phyloP scores from a whole-genome alignment of 225 moss, liverwort and hornwort species.

The Pseudoscleropodium purum region DNA sequence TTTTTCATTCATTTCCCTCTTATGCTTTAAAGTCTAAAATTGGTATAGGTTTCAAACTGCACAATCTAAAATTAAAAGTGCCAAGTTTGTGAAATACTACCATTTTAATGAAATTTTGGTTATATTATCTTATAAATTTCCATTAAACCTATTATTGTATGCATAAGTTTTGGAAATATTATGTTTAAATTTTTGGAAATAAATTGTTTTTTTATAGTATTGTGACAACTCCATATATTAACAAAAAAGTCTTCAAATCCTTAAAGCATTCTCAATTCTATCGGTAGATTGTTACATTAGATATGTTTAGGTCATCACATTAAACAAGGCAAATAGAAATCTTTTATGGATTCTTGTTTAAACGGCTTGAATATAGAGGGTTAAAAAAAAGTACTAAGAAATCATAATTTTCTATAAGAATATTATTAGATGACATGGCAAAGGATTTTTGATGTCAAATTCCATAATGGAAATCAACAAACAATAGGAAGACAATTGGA shows the following conservation, averaged over 20 bases:
- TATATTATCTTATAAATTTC: not conserved
- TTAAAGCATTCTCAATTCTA: not conserved
- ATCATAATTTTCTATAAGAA: not conserved
- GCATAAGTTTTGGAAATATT: not conserved
- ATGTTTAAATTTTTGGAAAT: not conserved
- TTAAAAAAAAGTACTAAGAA: accelerated
- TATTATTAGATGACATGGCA: not conserved
- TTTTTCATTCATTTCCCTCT: no score
- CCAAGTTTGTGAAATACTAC: no score
- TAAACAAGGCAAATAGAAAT: not conserved
- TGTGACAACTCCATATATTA: no score
- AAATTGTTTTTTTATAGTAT: not conserved
- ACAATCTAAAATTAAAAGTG: no score
- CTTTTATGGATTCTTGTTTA: not conserved
- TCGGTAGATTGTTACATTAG: not conserved
- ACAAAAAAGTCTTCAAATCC: no score
- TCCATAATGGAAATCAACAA: accelerated
- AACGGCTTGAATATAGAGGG: not conserved
- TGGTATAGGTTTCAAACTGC: no score
- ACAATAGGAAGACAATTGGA: not conserved
- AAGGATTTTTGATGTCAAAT: not conserved
- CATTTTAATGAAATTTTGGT: not conserved
- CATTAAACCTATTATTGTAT: not conserved
- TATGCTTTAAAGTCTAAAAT: no score
- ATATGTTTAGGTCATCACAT: not conserved